Base-by-base conservation (phyloP, 257 asterid genomes). In the Linaria vulgaris region DNA sequence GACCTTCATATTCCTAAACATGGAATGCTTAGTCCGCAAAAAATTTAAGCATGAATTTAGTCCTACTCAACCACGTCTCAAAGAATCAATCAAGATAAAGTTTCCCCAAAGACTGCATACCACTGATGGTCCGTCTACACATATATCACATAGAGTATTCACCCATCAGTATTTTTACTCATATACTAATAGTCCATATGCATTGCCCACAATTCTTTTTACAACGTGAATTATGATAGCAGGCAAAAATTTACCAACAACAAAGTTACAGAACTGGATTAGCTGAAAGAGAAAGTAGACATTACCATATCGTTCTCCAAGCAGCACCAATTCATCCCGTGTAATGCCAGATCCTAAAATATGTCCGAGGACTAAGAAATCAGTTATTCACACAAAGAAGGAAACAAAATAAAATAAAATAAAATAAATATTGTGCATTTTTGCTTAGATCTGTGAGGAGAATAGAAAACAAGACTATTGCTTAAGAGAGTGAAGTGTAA, bases 261-360 rank as follows among this genome's bases (percentile, higher is more conserved):
- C 6, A 27, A 27, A 27, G 34, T 27, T 27, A 27, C 9, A 48
- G 9, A 56, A 56, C 53, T 44, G 56, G 22, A 56, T 43, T 34
- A 55, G 55, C 13, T 19, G 51, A 63, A 69, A 12, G 24, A 47
- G 22, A 57, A 50, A 52, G 53, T 31, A 27, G 20, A 37, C 31
- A 59, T 74, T 86, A 91, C 98, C 92, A 52, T 88, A 72, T 84
- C 83, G 73, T 79, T 91, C 95, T 69, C 96, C 98, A 71, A 88
- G 53, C 31, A 85, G 83, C 58, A 78, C 75, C 74, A 91, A 69
- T 73, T 91, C 98, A 59, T 88, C 96, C 68, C 96, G 82, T 46
- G 84, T 70, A 68, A 91, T 76, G 74, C 98, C 98, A 71, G 76
- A 77, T 64, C 96, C 98, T 91, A 64, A 75, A 70, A 70, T 54